These are phyloP conservation scores for Globisporangium orthogonon DNA, from an alignment of 352 stramenopile species.

Conservation along the genomic window DNA sequence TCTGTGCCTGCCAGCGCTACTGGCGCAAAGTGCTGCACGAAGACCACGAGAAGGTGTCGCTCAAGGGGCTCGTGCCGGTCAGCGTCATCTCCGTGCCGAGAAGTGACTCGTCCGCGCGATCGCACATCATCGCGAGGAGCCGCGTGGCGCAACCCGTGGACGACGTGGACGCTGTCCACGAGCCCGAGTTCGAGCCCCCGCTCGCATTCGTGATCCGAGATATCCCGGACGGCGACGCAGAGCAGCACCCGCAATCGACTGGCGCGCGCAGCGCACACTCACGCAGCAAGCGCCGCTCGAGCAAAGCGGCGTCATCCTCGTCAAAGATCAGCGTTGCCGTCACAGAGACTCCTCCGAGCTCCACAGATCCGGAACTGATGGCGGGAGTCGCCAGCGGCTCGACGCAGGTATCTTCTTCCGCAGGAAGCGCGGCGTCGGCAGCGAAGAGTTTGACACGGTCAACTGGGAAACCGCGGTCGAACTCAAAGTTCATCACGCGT, in stretches of 20 bases:
- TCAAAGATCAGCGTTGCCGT: constrained; percentile 3
- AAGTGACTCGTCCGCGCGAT: constrained; percentile 12
- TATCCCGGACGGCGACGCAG: not conserved
- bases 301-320: not conserved
- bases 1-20: constrained; percentile 18
- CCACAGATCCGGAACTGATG: constrained; percentile 8
- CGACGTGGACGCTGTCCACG: constrained; percentile 8
- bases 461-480: constrained; percentile 9
- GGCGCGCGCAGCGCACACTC: not conserved
- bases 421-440: constrained; percentile 2
- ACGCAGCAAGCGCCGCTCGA: constrained; percentile 8
- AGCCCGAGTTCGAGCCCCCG: constrained; percentile 13
- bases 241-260: not conserved
- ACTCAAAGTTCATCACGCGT: constrained; percentile 16
- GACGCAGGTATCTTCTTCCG: constrained; percentile 6
- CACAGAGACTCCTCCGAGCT: constrained; percentile 6
- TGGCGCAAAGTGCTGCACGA: constrained; percentile 31
- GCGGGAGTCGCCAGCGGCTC: constrained; percentile 8
- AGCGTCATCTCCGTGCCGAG: constrained; percentile 13
- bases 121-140: constrained; percentile 16
- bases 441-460: constrained; percentile 6
- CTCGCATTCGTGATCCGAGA: constrained; percentile 11
- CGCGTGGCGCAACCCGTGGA: constrained; percentile 7
- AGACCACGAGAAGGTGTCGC: constrained; percentile 22
- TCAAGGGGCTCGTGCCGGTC: constrained; percentile 15